phyloP scores from a whole-genome alignment of 2,329 filamentous ascomycete species.

The Aureobasidium pullulans region DNA sequence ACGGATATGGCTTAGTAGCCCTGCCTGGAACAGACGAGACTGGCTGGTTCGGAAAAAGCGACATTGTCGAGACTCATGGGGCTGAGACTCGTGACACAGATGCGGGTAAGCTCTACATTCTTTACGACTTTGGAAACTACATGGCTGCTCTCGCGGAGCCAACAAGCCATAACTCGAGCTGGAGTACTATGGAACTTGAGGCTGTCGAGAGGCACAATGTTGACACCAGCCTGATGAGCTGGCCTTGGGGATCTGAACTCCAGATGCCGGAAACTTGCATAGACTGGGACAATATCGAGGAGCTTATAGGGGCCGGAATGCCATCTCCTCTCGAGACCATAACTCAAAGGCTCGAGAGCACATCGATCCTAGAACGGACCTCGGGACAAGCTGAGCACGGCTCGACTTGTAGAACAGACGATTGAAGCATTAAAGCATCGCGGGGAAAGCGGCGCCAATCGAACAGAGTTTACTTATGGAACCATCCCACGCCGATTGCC shows the following conservation, averaged over 20 bases:
- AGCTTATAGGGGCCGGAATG: neutral
- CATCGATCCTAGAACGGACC: neutral
- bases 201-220: neutral
- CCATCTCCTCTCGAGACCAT: neutral
- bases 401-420: neutral
- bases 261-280: constrained; percentile 4
- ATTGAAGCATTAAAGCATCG: neutral
- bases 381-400: neutral
- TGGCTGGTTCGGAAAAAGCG: neutral
- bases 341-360: neutral
- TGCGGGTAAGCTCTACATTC: constrained; percentile 14
- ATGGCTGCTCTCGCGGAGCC: constrained; percentile 12
- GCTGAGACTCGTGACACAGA: constrained; percentile 15
- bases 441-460: neutral
- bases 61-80: neutral
- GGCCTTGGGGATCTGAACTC: constrained; percentile 3
- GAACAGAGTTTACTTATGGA: no score
- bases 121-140: constrained; percentile 18
- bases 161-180: neutral
- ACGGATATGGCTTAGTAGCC: constrained; percentile 13
- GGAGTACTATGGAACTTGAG: neutral
- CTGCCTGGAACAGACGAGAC: neutral
- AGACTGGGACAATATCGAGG: constrained; percentile 2
- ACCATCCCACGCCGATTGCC: no score
- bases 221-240: neutral